phyloP scores from a whole-genome alignment of 805 yeast genomes.

The Pichia kluyveri region DNA sequence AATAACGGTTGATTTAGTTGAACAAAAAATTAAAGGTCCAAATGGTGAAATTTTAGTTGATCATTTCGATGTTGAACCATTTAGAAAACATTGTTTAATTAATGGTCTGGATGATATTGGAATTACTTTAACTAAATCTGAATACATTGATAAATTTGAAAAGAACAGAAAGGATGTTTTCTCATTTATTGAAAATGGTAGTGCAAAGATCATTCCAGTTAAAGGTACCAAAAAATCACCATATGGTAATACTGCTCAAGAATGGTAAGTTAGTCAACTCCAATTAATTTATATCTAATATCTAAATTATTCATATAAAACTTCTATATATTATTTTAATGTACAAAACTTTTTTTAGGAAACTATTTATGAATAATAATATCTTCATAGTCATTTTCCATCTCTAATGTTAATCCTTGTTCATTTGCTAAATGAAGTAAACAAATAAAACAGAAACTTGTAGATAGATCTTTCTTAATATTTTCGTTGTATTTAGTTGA shows the following conservation, averaged over 20 bases:
- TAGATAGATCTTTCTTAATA: conserved; percentile 34
- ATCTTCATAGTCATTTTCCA: conserved; percentile 29
- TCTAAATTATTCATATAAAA: background rate
- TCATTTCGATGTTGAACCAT: conserved; percentile 78
- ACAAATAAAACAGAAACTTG: conserved; percentile 43
- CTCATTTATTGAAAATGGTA: conserved; percentile 90
- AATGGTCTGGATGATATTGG: conserved; percentile 98
- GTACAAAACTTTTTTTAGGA: background rate
- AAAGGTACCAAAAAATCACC: conserved; percentile 60
- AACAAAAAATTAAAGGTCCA: conserved; percentile 65
- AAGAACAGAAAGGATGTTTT: conserved; percentile 65
- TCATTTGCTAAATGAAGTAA: conserved; percentile 42
- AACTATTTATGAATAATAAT: conserved; percentile 21
- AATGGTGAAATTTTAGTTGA: conserved; percentile 69
- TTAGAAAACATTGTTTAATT: conserved; percentile 89
- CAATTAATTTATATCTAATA: background rate
- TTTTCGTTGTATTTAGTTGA: conserved; percentile 29
- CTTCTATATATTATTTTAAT: background rate
- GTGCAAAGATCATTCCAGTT: conserved; percentile 49
- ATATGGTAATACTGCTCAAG: conserved; percentile 62
- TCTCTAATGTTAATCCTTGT: conserved; percentile 33
- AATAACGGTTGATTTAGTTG: conserved; percentile 76
- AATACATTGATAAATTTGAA: conserved; percentile 66
- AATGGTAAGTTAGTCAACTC: conserved; percentile 41
- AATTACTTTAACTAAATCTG: conserved; percentile 84